phyloP scores from a whole-genome alignment of 192 early-diverging fungal species.

The Lunasporangiospora selenospora region DNA sequence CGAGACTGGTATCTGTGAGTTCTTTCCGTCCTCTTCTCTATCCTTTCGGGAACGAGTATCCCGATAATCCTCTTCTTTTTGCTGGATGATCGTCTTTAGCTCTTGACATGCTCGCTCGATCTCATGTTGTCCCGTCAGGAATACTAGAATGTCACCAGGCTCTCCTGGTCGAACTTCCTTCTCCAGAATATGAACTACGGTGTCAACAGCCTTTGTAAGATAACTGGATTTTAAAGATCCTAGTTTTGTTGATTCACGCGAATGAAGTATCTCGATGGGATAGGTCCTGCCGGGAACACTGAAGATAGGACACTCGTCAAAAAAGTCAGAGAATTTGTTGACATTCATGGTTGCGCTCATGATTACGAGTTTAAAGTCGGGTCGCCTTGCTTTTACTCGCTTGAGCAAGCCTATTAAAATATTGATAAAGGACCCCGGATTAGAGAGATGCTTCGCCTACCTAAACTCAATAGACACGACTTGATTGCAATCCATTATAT shows the following conservation, averaged over 20 bases:
- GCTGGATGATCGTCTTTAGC: slow-evolving; percentile 59
- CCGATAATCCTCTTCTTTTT: slow-evolving; percentile 41
- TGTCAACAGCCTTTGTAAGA: slow-evolving; percentile 76
- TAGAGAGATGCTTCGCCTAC: too few relatives aligned
- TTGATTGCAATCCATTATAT: too few relatives aligned
- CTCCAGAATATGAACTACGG: slow-evolving; percentile 76
- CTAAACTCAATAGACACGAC: too few relatives aligned
- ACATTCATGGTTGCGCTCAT: slow-evolving; percentile 86
- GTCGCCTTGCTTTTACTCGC: slow-evolving; percentile 69
- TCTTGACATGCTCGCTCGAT: slow-evolving; percentile 83
- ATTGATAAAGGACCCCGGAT: too few relatives aligned
- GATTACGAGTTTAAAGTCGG: slow-evolving; percentile 87
- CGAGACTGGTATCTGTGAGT: slow-evolving; percentile 7
- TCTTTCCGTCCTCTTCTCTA: slow-evolving; percentile 27
- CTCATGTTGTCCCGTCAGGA: slow-evolving; percentile 96
- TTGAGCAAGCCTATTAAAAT: slow-evolving; percentile 67
- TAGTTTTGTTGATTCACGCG: slow-evolving; percentile 58
- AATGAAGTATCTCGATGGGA: slow-evolving; percentile 58
- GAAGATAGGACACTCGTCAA: slow-evolving; percentile 81
- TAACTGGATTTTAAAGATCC: slow-evolving; percentile 71
- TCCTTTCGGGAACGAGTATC: slow-evolving; percentile 9
- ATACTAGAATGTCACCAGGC: slow-evolving; percentile 92
- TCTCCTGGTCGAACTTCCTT: slow-evolving; percentile 63
- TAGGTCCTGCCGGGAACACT: slow-evolving; percentile 75
- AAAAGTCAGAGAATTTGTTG: slow-evolving; percentile 84